A percentile compares a stretch with the other conserved stretches of the same genome.
Evolutionary conservation across 2,329 filamentous ascomycete genomes (phyloP).

Genomic region (Aspergillus udagawae): DNA sequence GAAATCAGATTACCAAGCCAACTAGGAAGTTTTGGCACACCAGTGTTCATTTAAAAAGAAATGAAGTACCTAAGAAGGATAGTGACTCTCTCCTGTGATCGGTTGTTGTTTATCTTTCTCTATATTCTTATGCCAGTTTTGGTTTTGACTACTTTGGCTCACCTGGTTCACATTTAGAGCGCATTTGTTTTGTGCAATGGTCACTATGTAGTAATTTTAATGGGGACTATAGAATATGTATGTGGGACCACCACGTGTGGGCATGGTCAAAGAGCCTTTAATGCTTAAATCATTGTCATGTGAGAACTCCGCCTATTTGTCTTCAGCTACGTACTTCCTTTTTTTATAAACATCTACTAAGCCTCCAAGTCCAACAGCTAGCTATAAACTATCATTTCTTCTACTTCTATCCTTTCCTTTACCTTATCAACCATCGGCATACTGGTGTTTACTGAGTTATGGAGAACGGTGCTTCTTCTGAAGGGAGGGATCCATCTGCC

Average conservation of each 20-base stretch:
- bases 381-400: neutral
- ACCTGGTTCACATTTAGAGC: neutral
- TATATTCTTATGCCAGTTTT: neutral
- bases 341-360: neutral
- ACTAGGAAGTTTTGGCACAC: neutral
- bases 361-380: neutral
- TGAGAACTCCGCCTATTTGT: neutral
- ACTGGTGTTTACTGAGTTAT: constrained; percentile 42
- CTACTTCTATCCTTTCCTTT: neutral
- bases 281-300: neutral
- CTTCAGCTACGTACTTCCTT: neutral
- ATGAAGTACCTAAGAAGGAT: neutral
- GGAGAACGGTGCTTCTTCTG: constrained; percentile 68
- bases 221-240: too few species aligned
- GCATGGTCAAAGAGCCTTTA: too few species aligned
- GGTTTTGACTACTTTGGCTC: neutral
- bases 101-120: neutral
- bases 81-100: neutral
- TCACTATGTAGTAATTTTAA: neutral
- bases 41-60: neutral
- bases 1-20: neutral
- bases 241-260: too few species aligned
- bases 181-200: neutral
- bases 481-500: constrained; percentile 86
- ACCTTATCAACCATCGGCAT: too few species aligned